Evolutionary conservation across 257 asterid species (phyloP), one percentile per base, ranked within the genome.

Genomic region (Euphrasia confusa): DNA sequence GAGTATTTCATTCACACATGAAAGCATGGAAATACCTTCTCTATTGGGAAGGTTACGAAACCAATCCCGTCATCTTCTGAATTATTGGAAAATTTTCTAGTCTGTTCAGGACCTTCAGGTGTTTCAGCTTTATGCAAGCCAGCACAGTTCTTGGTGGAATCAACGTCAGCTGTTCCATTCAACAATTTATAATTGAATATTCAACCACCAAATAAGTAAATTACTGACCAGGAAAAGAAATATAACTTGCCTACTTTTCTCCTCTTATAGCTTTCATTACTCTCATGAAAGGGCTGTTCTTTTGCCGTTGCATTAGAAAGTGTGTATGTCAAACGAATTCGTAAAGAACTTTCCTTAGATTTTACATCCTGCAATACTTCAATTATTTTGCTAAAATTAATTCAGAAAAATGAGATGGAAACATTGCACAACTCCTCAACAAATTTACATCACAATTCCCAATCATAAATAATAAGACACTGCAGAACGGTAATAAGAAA

Each of bases 251-350:
- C 95, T 76, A 69, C 72, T 84, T 88, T 91, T 71, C 98, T 88
- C 77, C 84, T 86, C 75, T 91, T 87, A 74, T 60, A 79, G 83
- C 80, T 70, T 68, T 78, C 95, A 74, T 76, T 78, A 40, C 60
- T 72, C 60, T 80, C 85, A 27, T 53, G 58, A 26, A 12, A 7
- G 44, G 73, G 75, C 59, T 74, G 77, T n/a, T 64, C 70, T 66
- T 68, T 59, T 50, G 66, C 45, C 62, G 80, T 75, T 60, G 76
- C 80, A 72, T 81, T 78, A 56, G 80, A 61, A 37, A 58, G 67
- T 60, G 85, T 68, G 68, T 84, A 86, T 26, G 86, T 75, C 72
- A 91, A 72, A 55, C 92, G 90, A 72, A 88, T 69, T 32, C 85
- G 79, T 71, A 84, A 81, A 37, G 88, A 73, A 72, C 78, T 78